Conservation (phyloP, 2,329 filamentous ascomycete species). For the Microdochium bolleyi region DNA sequence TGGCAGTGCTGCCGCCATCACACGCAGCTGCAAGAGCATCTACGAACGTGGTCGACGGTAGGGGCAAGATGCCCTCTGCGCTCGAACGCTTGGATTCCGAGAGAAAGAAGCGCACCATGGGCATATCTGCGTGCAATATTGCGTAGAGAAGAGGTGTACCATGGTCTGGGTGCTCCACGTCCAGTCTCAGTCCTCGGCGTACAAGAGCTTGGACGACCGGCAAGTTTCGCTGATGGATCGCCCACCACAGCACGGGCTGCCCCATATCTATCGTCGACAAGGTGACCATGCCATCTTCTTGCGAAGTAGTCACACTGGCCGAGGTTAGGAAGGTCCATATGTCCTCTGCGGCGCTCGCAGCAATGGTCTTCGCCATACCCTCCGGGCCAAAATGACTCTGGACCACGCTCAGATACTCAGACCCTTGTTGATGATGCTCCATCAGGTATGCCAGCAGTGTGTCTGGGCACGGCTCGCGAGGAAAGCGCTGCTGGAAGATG, state of each 20-base stretch:
- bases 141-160: neutral
- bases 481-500: neutral
- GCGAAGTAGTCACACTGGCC: too few species aligned
- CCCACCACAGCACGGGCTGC: neutral
- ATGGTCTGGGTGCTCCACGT: neutral
- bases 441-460: neutral
- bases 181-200: neutral
- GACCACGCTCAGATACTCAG: neutral
- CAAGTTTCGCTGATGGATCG: neutral
- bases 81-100: neutral
- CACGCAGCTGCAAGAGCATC: neutral
- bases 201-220: neutral
- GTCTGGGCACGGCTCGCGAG: neutral
- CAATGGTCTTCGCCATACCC: neutral
- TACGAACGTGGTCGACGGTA: neutral
- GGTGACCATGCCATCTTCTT: too few species aligned
- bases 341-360: too few species aligned
- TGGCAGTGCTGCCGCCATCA: neutral
- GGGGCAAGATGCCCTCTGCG: neutral
- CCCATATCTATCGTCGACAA: neutral
- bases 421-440: neutral
- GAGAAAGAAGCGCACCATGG: neutral
- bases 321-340: too few species aligned
- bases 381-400: neutral
- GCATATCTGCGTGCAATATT: neutral